Evolutionary conservation across 306 rosid species (phyloP).

Genomic region (Gastrolobium villosum): DNA sequence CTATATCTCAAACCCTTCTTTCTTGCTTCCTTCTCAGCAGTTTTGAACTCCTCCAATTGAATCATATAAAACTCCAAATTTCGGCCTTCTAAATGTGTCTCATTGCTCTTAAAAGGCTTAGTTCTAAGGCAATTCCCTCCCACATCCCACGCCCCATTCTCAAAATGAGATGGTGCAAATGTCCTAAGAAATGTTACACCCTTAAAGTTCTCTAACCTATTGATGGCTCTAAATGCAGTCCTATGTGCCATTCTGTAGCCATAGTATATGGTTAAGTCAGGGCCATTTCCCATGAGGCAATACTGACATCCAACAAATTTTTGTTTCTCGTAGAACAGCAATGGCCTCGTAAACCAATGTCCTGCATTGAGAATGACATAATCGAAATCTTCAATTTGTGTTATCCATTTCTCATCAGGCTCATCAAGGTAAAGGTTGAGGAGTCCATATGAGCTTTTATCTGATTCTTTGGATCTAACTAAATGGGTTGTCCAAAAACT

Average conservation of each 20-base stretch:
- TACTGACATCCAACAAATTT: conserved; percentile 73
- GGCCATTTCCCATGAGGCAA: conserved; percentile 69
- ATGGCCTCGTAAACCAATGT: conserved; percentile 81
- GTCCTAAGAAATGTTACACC: conserved; percentile 78
- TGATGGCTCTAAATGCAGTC: conserved; percentile 75
- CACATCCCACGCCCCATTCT: conserved; percentile 78
- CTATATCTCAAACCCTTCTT: conserved; percentile 68
- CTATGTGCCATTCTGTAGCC: conserved; percentile 76
- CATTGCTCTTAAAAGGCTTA: conserved; percentile 75
- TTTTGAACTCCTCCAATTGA: conserved; percentile 78
- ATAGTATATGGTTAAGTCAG: conserved; percentile 70
- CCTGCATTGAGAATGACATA: conserved; percentile 76
- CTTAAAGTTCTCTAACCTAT: conserved; percentile 60
- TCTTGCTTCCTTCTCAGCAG: conserved; percentile 70
- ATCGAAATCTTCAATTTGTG: conserved; percentile 66
- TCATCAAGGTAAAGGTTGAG: conserved; percentile 83
- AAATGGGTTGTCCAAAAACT: conserved; percentile 85
- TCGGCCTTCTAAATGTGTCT: conserved; percentile 66
- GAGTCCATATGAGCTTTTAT: conserved; percentile 54
- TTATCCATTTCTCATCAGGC: conserved; percentile 72
- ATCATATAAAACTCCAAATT: conserved; percentile 78
- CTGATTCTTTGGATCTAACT: conserved; percentile 63
- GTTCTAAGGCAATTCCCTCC: conserved; percentile 87
- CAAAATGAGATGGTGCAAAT: conserved; percentile 87
- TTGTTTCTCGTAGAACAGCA: conserved; percentile 64